Conservation (phyloP, 371 early-diverging fungal species). For the Rhizomucor pusillus region DNA sequence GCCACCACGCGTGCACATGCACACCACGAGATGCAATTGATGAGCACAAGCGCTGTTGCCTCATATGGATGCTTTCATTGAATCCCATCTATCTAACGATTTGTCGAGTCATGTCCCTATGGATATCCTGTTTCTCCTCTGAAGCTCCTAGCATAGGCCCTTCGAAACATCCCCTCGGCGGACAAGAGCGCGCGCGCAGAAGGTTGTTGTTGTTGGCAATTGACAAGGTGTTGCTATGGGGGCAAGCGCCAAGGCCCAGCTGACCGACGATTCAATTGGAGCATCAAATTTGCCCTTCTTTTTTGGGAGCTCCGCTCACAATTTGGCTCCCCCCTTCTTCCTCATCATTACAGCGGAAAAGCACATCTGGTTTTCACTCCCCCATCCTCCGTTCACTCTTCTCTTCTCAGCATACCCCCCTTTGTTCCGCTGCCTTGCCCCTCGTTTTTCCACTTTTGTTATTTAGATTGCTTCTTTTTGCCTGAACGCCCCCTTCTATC, state of each 20-base stretch:
- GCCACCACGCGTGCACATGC: conserved; percentile 18
- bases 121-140: background rate
- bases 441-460: conserved; percentile 7
- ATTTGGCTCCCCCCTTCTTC: conserved; percentile 1
- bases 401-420: conserved; percentile 2
- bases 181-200: background rate
- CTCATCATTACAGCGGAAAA: background rate
- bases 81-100: background rate
- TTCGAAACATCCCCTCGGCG: background rate
- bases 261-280: conserved; percentile 10
- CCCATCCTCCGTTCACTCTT: conserved; percentile 3
- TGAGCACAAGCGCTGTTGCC: conserved; percentile 18
- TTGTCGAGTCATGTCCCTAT: background rate
- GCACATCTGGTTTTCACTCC: background rate
- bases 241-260: conserved; percentile 3
- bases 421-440: conserved; percentile 6
- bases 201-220: too few species aligned
- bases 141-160: conserved; percentile 1
- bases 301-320: conserved; percentile 13
- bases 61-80: conserved; percentile 8
- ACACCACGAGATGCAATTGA: conserved; percentile 17
- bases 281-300: conserved; percentile 9
- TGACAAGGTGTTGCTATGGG: background rate
- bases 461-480: conserved; percentile 2
- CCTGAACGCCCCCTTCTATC: conserved; percentile 4